Conservation (phyloP, 2,329 filamentous ascomycete genomes). For the Fusarium odoratissimum region DNA sequence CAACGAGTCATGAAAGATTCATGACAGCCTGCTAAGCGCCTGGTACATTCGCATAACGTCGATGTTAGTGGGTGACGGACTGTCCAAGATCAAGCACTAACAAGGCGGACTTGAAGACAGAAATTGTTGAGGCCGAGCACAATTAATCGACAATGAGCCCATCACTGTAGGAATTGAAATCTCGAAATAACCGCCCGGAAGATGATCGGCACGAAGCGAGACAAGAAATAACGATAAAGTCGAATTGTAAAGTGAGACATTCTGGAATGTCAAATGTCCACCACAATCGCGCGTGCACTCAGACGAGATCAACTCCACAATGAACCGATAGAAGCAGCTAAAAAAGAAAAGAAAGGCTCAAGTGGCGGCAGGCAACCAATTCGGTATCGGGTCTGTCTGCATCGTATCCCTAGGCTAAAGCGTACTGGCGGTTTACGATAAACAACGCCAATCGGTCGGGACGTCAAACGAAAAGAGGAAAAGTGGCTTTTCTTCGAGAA, state of each 20-base stretch:
- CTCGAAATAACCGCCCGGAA: not conserved
- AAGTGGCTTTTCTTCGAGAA: not conserved
- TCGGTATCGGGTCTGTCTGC: not conserved
- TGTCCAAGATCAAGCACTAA: slow-evolving; percentile 30
- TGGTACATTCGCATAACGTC: slow-evolving; percentile 28
- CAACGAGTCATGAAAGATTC: slow-evolving; percentile 37
- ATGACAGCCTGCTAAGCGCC: slow-evolving; percentile 30
- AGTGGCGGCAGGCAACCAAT: slow-evolving; percentile 3
- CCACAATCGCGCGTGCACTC: slow-evolving; percentile 1
- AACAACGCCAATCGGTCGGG: slow-evolving; percentile 22
- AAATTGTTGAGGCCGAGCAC: not conserved
- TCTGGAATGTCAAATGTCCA: slow-evolving; percentile 8
- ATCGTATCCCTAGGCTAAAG: not conserved
- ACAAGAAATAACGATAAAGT: not conserved
- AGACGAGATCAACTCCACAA: slow-evolving; percentile 33
- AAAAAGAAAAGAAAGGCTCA: not conserved
- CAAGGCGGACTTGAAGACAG: slow-evolving; percentile 10
- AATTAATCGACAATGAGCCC: not conserved
- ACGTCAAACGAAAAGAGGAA: slow-evolving; percentile 24
- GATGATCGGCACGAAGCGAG: slow-evolving; percentile 33
- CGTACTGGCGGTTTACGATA: slow-evolving; percentile 11
- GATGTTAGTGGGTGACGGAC: slow-evolving; percentile 34
- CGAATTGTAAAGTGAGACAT: slow-evolving; percentile 9
- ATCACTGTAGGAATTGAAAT: not conserved
- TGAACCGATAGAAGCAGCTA: slow-evolving; percentile 15